phyloP scores from a whole-genome alignment of 257 asterid genomes.

The Leonotis leonurus region DNA sequence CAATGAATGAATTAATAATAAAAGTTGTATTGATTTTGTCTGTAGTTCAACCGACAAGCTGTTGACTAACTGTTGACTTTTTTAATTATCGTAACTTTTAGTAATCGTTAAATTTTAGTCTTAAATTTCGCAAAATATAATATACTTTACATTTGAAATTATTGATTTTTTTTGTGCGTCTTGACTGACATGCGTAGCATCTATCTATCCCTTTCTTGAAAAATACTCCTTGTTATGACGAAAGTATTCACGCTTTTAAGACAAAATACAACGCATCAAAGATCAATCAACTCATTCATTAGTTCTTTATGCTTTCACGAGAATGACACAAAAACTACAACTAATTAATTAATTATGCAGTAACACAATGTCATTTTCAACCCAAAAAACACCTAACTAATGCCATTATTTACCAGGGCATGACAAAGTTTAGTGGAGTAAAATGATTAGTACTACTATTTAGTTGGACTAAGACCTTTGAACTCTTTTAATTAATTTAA shows the following conservation, averaged over 20 bases:
- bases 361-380: neutral
- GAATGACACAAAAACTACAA: neutral
- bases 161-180: neutral
- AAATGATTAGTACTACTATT: slow-evolving; percentile 13
- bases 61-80: slow-evolving; percentile 9
- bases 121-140: no score
- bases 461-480: neutral
- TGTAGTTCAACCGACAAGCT: slow-evolving; percentile 8
- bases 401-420: neutral
- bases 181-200: slow-evolving; percentile 9
- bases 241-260: neutral
- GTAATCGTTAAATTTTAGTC: neutral
- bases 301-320: neutral
- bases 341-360: neutral
- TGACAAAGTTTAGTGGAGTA: neutral
- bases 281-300: neutral
- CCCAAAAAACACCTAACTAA: neutral
- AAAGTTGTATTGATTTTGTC: neutral
- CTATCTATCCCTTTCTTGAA: slow-evolving; percentile 7
- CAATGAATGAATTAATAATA: neutral
- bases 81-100: neutral
- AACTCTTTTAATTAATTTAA: neutral
- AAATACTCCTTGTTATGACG: neutral
- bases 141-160: no score
- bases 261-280: neutral